A percentile compares a stretch with the other conserved stretches of the same genome.
These are phyloP conservation scores for Naganishia albida DNA, from an alignment of 1,284 basidiomycete genomes.

Conservation along the genomic window DNA sequence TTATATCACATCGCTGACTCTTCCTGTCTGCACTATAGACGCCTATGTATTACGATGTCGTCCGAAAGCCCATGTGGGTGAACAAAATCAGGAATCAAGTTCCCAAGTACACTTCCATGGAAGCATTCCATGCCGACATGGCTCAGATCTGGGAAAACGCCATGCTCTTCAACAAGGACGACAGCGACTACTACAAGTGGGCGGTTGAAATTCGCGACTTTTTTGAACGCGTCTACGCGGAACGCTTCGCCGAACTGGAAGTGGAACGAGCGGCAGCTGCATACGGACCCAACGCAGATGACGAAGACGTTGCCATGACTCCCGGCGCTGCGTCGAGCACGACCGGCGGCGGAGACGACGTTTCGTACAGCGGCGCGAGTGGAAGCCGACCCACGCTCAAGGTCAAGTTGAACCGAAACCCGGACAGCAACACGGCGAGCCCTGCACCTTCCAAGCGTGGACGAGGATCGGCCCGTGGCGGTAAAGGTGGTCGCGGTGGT, in stretches of 20 bases:
- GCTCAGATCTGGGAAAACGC: conserved; percentile 90
- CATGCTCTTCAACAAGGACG: conserved; percentile 70
- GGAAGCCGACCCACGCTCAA: conserved; percentile 26
- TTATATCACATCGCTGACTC: background rate
- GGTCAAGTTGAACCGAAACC: conserved; percentile 19
- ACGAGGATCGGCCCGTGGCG: background rate
- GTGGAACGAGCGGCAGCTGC: conserved; percentile 6
- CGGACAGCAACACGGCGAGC: conserved; percentile 21
- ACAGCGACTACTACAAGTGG: conserved; percentile 87
- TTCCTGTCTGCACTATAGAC: background rate
- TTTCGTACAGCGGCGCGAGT: conserved; percentile 24
- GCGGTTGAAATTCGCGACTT: conserved; percentile 88
- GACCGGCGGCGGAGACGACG: conserved; percentile 19
- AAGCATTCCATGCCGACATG: conserved; percentile 76
- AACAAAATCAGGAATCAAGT: conserved; percentile 82
- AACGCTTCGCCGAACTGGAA: conserved; percentile 37
- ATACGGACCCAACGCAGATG: background rate
- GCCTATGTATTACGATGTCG: conserved; percentile 83
- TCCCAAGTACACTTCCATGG: conserved; percentile 74
- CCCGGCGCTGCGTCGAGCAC: conserved; percentile 17
- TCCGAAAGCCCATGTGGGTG: conserved; percentile 77
- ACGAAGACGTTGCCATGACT: conserved; percentile 23
- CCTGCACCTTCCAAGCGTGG: conserved; percentile 10
- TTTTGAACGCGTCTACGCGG: conserved; percentile 62
- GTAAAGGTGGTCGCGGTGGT: background rate